These are phyloP conservation scores for Dactylellina haptotyla DNA, from an alignment of 2,329 filamentous ascomycete species.

Conservation along the genomic window DNA sequence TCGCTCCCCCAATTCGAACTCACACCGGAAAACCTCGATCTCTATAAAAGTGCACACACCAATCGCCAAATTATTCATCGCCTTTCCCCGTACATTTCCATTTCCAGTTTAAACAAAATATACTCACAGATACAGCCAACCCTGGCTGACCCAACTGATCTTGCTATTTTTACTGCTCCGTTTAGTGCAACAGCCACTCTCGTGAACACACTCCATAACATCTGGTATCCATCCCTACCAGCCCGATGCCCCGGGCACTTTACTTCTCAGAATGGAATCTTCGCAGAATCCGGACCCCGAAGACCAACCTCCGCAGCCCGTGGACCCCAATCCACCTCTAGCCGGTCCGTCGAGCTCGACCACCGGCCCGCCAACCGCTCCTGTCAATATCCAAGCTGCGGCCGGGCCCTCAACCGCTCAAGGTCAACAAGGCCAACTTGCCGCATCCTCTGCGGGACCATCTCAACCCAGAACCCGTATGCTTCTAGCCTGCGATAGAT, in stretches of 20 bases:
- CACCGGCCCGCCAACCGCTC: neutral
- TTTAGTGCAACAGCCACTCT: no score
- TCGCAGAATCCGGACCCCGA: conserved; percentile 19
- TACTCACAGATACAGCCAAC: no score
- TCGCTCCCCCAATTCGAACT: no score
- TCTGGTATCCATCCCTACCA: neutral
- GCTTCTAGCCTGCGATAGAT: conserved; percentile 48
- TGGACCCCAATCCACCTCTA: conserved; percentile 1
- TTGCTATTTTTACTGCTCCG: no score
- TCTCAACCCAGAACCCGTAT: conserved; percentile 35
- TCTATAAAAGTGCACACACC: no score
- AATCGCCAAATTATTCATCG: no score
- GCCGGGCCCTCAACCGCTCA: neutral
- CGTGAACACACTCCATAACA: neutral
- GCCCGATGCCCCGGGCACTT: conserved; percentile 11
- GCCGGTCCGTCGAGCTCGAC: neutral
- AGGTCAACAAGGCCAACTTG: neutral
- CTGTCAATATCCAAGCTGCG: neutral
- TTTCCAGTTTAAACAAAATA: no score
- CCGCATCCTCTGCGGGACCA: neutral
- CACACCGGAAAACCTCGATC: no score
- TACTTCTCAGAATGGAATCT: conserved; percentile 18
- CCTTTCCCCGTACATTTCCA: no score
- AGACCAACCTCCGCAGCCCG: neutral
- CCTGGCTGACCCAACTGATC: no score